These are phyloP conservation scores for Colletotrichum viniferum DNA, from an alignment of 2,329 filamentous ascomycete species.

Conservation along the genomic window DNA sequence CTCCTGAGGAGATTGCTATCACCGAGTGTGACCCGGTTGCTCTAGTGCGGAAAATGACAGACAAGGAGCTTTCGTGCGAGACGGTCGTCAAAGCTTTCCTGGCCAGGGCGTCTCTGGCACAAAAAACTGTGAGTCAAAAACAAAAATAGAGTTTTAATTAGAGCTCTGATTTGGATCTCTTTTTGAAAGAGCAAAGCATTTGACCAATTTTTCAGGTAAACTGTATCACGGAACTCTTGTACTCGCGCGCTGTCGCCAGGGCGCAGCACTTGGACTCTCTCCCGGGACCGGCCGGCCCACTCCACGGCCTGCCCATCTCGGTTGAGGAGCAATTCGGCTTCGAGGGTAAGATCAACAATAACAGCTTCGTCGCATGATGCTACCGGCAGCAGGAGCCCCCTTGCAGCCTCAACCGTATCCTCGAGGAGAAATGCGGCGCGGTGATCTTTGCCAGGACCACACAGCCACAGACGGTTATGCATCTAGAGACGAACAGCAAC, in stretches of 20 bases:
- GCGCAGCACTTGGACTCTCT: conserved; percentile 36
- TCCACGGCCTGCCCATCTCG: conserved; percentile 40
- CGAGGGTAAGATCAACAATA: conserved; percentile 26
- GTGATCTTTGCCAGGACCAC: background rate
- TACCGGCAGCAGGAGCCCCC: background rate
- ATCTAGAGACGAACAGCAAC: background rate
- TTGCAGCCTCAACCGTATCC: background rate
- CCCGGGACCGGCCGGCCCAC: conserved; percentile 33
- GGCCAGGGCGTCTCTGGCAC: background rate
- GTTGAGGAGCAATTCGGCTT: conserved; percentile 41
- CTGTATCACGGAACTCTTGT: background rate
- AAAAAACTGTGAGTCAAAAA: background rate
- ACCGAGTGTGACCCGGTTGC: background rate
- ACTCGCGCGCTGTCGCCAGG: background rate
- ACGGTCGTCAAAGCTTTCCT: background rate
- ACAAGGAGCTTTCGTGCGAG: background rate
- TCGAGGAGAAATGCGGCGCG: background rate
- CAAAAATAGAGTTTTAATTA: background rate
- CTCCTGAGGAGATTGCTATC: background rate
- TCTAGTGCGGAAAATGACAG: background rate
- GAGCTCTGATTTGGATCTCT: no score
- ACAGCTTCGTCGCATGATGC: background rate
- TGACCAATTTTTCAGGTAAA: background rate
- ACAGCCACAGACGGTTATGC: background rate
- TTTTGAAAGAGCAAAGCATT: no score